phyloP scores from a whole-genome alignment of 805 yeast genomes.

The Saccharomycopsis malanga region DNA sequence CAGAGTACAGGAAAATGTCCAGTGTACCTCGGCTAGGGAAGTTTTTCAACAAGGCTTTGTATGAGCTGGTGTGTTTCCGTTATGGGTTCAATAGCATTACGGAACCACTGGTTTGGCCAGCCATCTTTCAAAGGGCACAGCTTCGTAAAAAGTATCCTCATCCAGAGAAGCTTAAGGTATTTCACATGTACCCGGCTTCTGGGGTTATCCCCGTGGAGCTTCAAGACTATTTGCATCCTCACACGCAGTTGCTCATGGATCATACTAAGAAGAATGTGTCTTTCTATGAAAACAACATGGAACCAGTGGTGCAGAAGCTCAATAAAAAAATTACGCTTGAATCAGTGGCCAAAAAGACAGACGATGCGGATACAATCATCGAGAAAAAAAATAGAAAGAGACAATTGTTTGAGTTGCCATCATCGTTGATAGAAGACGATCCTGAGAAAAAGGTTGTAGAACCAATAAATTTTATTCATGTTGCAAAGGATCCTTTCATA shows the following conservation, averaged over 20 bases:
- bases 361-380: too few species aligned
- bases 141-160: neutral
- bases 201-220: conserved; percentile 57
- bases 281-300: conserved; percentile 24
- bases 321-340: neutral
- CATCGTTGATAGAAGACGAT: too few species aligned
- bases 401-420: neutral
- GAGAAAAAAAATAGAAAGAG: too few species aligned
- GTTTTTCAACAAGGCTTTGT: neutral
- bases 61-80: neutral
- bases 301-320: conserved; percentile 16
- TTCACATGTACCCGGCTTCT: conserved; percentile 56
- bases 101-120: neutral
- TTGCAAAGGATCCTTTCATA: conserved; percentile 47
- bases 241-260: conserved; percentile 58
- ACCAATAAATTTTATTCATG: conserved; percentile 8
- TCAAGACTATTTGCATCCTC: conserved; percentile 54
- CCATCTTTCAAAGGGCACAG: neutral
- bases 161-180: conserved; percentile 36
- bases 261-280: conserved; percentile 27
- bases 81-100: neutral
- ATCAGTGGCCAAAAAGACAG: neutral
- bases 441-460: neutral
- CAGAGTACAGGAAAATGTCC: too few species aligned
- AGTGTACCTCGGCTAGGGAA: too few species aligned